Evolutionary conservation across 2,329 filamentous ascomycete genomes (phyloP).

Genomic region (Fusarium udum): DNA sequence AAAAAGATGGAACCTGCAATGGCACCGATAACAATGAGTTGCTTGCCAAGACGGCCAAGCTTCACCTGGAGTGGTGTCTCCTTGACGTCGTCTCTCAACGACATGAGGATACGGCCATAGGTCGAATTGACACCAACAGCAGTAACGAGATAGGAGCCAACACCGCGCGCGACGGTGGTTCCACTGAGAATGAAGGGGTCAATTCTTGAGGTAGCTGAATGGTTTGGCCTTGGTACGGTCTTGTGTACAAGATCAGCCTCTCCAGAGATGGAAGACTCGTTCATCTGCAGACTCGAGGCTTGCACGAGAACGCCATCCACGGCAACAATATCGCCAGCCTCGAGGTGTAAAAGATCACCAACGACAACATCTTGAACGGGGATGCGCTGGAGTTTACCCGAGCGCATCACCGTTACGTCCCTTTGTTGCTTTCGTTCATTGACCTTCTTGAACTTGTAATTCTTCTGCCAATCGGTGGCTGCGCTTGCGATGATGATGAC

Average conservation of each 20-base stretch:
- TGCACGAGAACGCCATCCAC: slow-evolving; percentile 75
- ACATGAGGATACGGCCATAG: slow-evolving; percentile 82
- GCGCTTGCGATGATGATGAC: slow-evolving; percentile 81
- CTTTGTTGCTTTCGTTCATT: slow-evolving; percentile 84
- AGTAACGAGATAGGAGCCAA: slow-evolving; percentile 80
- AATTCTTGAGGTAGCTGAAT: slow-evolving; percentile 59
- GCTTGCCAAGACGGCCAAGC: slow-evolving; percentile 79
- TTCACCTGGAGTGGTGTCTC: slow-evolving; percentile 82
- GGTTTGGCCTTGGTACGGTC: slow-evolving; percentile 65
- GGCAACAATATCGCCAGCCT: slow-evolving; percentile 76
- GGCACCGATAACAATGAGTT: slow-evolving; percentile 64
- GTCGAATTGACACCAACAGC: slow-evolving; percentile 78
- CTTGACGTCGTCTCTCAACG: slow-evolving; percentile 78
- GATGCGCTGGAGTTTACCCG: slow-evolving; percentile 74
- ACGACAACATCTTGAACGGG: slow-evolving; percentile 77
- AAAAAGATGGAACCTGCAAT: slow-evolving; percentile 55
- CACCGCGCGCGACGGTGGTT: slow-evolving; percentile 78
- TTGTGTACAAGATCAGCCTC: slow-evolving; percentile 80
- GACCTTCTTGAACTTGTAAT: slow-evolving; percentile 80
- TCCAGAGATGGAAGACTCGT: slow-evolving; percentile 80
- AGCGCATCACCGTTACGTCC: slow-evolving; percentile 78
- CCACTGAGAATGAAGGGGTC: slow-evolving; percentile 86
- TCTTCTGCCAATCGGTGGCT: slow-evolving; percentile 85
- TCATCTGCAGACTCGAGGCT: slow-evolving; percentile 64
- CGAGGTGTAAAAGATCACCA: slow-evolving; percentile 77